These are phyloP conservation scores for Phoenix roebelenii DNA, from an alignment of 176 grass and related monocot genomes.

Conservation along the genomic window DNA sequence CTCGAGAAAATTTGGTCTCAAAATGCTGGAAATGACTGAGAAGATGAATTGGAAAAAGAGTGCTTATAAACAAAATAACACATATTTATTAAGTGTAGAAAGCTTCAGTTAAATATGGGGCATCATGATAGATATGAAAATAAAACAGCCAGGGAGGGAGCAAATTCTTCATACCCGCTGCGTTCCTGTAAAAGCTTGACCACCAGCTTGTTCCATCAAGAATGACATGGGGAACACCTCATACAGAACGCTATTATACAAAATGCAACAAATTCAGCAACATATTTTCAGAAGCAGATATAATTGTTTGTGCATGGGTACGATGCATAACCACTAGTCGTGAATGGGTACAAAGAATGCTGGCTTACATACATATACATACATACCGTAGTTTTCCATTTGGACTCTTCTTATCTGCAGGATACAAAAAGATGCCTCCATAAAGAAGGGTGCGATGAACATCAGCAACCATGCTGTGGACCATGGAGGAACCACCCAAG, in stretches of 20 bases:
- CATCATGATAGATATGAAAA: neutral
- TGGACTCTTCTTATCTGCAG: constrained; percentile 88
- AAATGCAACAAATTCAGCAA: constrained; percentile 1
- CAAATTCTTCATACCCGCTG: constrained; percentile 42
- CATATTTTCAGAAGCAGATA: too few species aligned
- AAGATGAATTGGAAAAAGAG: too few species aligned
- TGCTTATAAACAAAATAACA: too few species aligned
- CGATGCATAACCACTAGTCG: too few species aligned
- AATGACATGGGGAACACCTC: constrained; percentile 99
- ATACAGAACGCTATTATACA: constrained; percentile 62
- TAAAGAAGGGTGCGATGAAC: constrained; percentile 97
- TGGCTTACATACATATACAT: neutral
- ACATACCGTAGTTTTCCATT: constrained; percentile 75
- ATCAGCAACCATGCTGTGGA: constrained; percentile 96
- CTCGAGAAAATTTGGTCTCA: too few species aligned
- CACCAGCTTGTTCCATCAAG: constrained; percentile 93
- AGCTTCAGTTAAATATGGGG: too few species aligned
- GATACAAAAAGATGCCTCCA: constrained; percentile 94
- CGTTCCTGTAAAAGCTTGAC: constrained; percentile 88
- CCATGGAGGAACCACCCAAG: neutral
- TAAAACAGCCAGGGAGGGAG: neutral
- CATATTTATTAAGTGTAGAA: too few species aligned
- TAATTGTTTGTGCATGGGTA: too few species aligned
- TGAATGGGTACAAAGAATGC: too few species aligned
- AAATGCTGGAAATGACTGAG: too few species aligned